Conservation (phyloP, 805 yeast species). For the Suhomyces tanzawaensis region DNA sequence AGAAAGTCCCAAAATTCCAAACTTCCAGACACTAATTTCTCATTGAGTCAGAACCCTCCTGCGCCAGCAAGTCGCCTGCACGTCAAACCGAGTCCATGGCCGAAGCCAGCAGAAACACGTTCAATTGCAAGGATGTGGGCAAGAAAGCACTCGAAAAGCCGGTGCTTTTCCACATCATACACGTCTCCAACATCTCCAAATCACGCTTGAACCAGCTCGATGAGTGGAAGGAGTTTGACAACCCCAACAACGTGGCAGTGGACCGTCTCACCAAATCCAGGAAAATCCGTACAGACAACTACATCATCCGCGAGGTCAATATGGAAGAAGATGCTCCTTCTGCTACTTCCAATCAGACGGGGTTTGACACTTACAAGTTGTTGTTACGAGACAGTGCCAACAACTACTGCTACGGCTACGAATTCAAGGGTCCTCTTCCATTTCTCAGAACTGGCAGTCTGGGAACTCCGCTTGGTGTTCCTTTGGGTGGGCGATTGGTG, state of each 20-base stretch:
- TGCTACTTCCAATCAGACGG: not conserved
- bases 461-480: constrained; percentile 31
- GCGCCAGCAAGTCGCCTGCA: too few relatives aligned
- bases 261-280: constrained; percentile 46
- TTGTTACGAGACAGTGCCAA: constrained; percentile 55
- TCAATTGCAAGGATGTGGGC: constrained; percentile 10
- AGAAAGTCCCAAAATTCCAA: too few relatives aligned
- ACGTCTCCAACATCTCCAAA: constrained; percentile 50
- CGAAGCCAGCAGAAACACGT: constrained; percentile 2
- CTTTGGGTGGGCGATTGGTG: constrained; percentile 56
- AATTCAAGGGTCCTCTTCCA: constrained; percentile 45
- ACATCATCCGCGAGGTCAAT: constrained; percentile 49
- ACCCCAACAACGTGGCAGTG: constrained; percentile 57
- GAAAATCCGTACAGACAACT: constrained; percentile 19
- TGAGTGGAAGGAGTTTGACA: constrained; percentile 47
- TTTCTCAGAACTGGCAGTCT: constrained; percentile 43
- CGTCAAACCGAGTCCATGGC: too few relatives aligned
- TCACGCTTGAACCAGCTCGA: constrained; percentile 56
- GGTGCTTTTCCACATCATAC: constrained; percentile 53
- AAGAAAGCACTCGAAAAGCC: constrained; percentile 11
- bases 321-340: constrained; percentile 37
- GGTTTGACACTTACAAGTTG: constrained; percentile 43
- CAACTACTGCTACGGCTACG: constrained; percentile 56
- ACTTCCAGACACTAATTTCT: too few relatives aligned
- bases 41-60: too few relatives aligned